Evolutionary conservation across 192 early-diverging fungal genomes (phyloP).

Genomic region (Podila clonocystis): DNA sequence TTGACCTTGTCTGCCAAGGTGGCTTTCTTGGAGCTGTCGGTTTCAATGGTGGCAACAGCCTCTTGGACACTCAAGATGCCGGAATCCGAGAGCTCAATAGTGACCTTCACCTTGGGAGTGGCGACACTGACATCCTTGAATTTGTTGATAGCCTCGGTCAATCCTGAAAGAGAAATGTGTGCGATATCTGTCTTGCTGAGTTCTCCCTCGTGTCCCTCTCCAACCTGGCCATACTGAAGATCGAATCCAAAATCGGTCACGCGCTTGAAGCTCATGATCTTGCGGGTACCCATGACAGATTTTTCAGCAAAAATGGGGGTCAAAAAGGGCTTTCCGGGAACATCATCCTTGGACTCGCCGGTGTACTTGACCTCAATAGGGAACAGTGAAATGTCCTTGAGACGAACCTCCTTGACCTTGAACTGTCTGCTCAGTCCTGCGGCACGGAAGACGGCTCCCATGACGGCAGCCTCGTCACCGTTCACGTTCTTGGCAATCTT

Average conservation of each 20-base stretch:
- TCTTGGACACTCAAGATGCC: constrained; percentile 77
- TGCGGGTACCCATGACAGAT: constrained; percentile 79
- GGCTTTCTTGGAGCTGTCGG: constrained; percentile 44
- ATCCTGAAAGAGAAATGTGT: constrained; percentile 70
- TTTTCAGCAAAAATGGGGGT: constrained; percentile 73
- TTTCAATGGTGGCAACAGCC: constrained; percentile 61
- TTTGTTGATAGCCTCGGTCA: constrained; percentile 74
- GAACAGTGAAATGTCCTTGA: constrained; percentile 83
- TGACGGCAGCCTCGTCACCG: constrained; percentile 94
- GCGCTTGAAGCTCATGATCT: constrained; percentile 88
- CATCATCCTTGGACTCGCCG: constrained; percentile 47
- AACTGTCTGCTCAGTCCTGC: constrained; percentile 89
- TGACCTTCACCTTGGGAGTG: constrained; percentile 85
- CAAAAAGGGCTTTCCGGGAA: constrained; percentile 47
- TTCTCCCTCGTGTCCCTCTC: constrained; percentile 30
- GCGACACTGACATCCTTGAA: constrained; percentile 66
- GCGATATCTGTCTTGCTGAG: constrained; percentile 61
- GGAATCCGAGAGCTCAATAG: constrained; percentile 83
- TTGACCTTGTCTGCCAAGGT: constrained; percentile 63
- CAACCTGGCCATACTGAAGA: constrained; percentile 64
- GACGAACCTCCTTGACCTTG: constrained; percentile 81
- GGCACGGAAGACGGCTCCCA: constrained; percentile 87
- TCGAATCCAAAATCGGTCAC: constrained; percentile 81
- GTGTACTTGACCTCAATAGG: constrained; percentile 76
- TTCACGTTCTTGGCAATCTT: constrained; percentile 96